Base-by-base conservation (phyloP, 257 asterid species). In the Solanum clarkiae region DNA sequence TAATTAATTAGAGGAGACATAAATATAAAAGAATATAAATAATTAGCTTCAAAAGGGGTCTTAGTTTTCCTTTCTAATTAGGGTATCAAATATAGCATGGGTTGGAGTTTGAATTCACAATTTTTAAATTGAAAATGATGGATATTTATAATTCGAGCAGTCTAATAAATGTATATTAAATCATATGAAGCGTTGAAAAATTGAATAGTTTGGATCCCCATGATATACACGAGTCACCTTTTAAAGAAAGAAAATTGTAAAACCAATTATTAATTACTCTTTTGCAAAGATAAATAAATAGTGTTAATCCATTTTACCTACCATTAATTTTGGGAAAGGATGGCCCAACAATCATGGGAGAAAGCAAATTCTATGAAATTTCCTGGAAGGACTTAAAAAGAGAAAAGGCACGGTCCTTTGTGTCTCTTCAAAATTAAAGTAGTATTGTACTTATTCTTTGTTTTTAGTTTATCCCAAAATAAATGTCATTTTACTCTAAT, bases 401-500 rank as follows among this genome's bases (percentile, higher is more conserved):
- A 11, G 36, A 45, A 20, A 71, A 44, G n/a, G 8, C 80, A 70
- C 32, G 42, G 42, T 70, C 10, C 54, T 70, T 18, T 70, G 5
- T 18, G 26, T 68, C 24, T 55, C n/a, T 55, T 15, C 8, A 55
- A 55, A 55, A 5, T 36, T 36, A 4, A 36, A 16, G 8, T 55
- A 55, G 6, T 14, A 51, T 4, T 51, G 3, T 17, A 36, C 4
- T 32, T 32, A 29, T 32, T 26, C 29, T 26, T 32, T 32, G 1
- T 26, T 32, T 32, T 32, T 32, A 32, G 0, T 2, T 32, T 32
- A 0, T 32, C 32, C 32, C 4, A 29, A 29, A 2, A 29, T 1
- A 2, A 29, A 29, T 2, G 0, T 2, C 1, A 32, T 3, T 0
- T 32, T 32, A 32, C 0, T 32, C 1, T 32, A 32, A 32, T 32